Conservation (phyloP, 441 rosid species). For the Euphorbia schlechtendalii region DNA sequence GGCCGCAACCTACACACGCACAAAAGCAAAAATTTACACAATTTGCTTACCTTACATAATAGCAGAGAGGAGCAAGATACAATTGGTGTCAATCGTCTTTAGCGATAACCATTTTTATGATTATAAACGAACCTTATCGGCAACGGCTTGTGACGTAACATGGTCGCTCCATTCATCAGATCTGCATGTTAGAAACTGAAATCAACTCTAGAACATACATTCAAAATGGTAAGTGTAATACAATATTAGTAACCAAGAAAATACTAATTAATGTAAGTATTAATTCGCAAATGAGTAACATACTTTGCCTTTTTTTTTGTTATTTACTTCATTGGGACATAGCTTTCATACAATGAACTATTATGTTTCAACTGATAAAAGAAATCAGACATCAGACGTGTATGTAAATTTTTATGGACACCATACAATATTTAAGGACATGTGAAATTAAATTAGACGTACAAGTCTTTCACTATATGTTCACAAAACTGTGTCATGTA, state of each 20-base stretch:
- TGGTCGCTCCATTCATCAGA: slow-evolving; percentile 97
- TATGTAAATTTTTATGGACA: too few species aligned
- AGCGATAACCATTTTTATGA: too few species aligned
- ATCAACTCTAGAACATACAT: slow-evolving; percentile 5
- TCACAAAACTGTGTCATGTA: too few species aligned
- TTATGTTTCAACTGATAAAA: slow-evolving; percentile 64
- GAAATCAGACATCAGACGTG: too few species aligned
- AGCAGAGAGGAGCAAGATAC: too few species aligned
- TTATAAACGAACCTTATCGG: slow-evolving; percentile 55
- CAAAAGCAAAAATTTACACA: slow-evolving; percentile 15
- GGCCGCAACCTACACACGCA: slow-evolving; percentile 89
- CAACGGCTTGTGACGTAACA: slow-evolving; percentile 89
- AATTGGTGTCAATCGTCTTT: background rate
- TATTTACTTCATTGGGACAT: slow-evolving; percentile 91
- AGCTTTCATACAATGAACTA: slow-evolving; percentile 68
- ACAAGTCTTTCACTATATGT: too few species aligned
- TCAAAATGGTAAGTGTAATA: slow-evolving; percentile 1
- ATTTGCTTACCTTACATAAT: background rate
- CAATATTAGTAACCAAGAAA: too few species aligned
- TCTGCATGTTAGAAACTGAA: slow-evolving; percentile 33
- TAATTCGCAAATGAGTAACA: slow-evolving; percentile 24
- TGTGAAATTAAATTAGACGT: too few species aligned
- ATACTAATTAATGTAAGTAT: slow-evolving; percentile 7
- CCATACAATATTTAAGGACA: too few species aligned
- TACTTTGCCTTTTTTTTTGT: slow-evolving; percentile 88